phyloP scores from a whole-genome alignment of 2,329 filamentous ascomycete species.

The Ophiostoma sp. region DNA sequence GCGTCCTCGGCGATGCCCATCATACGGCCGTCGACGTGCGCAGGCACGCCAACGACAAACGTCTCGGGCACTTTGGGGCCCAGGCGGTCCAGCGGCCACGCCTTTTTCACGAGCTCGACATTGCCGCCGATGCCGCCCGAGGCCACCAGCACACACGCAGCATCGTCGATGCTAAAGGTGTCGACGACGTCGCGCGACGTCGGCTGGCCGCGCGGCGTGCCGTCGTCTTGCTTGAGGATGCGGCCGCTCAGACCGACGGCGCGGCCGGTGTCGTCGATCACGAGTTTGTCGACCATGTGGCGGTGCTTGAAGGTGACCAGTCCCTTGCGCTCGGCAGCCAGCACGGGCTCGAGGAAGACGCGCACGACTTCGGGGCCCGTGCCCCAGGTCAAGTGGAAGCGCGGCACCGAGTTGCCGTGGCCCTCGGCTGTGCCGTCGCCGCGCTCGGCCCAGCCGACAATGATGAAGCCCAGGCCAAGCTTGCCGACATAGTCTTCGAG shows the following conservation, averaged over 20 bases:
- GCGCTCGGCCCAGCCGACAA: slow-evolving; percentile 57
- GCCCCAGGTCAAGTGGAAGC: slow-evolving; percentile 60
- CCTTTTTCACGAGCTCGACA: slow-evolving; percentile 53
- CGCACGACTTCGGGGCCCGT: slow-evolving; percentile 56
- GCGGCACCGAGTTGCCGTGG: slow-evolving; percentile 57
- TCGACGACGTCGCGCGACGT: slow-evolving; percentile 45
- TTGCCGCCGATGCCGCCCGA: slow-evolving; percentile 59
- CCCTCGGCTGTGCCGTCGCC: slow-evolving; percentile 52
- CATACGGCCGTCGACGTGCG: slow-evolving; percentile 61
- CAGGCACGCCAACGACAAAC: slow-evolving; percentile 57
- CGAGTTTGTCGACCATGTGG: slow-evolving; percentile 52
- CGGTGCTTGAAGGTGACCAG: slow-evolving; percentile 52
- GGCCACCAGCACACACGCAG: slow-evolving; percentile 49
- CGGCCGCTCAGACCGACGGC: slow-evolving; percentile 51
- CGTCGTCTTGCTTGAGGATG: slow-evolving; percentile 48
- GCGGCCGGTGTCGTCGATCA: slow-evolving; percentile 49
- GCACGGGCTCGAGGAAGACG: slow-evolving; percentile 53
- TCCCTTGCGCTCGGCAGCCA: slow-evolving; percentile 47
- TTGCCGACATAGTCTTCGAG: slow-evolving; percentile 55
- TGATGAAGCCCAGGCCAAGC: slow-evolving; percentile 48
- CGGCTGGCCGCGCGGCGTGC: slow-evolving; percentile 45
- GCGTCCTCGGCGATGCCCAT: slow-evolving; percentile 49
- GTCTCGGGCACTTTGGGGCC: slow-evolving; percentile 51
- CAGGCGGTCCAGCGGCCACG: slow-evolving; percentile 54
- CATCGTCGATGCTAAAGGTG: slow-evolving; percentile 47